Base-by-base conservation (phyloP, 2,329 filamentous ascomycete species). In the Xylariaceae sp. region DNA sequence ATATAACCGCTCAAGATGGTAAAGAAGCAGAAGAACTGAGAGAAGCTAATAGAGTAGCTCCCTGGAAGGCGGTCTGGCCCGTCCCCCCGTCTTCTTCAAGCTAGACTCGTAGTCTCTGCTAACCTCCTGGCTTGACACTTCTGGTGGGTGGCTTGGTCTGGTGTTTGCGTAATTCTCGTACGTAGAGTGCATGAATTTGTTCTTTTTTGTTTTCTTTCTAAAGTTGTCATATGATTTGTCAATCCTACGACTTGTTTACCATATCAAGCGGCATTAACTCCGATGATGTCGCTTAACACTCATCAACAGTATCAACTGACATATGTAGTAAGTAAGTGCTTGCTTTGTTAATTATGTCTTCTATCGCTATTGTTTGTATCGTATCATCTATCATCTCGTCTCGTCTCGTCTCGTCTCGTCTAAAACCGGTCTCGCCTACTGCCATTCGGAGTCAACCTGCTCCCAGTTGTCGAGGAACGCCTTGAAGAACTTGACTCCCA, bases 391-490 rank as follows among this genome's bases (percentile, higher is more conserved):
- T 41, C 17, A 2, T 17, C 17, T 17, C 17, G 17, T 17, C 17
- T 17, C 37, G 9, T 10, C 37, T 41, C 9, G 17, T 18, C 17
- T 18, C 37, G 9, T 10, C 37, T 41, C 9, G 13, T 13, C 37
- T 41, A 41, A 8, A 10, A 41, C 9, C 13, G 11, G 6, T 45
- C 41, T 45, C 5, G 17, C 50, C 66, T 61, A 71, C 49, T 67
- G 64, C 81, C 94, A 96, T 76, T 96, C 90, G 51, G 76, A 80
- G 74, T 97, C 92, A 48, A 97, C 87, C 69, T 82, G 80, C 78
- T 96, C 91, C 79, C 88, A 97, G 63, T 87, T 78, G 68, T 96
- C 90, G 66, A 96, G 82, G 74, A 96, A 96, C 1, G 88, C 92
- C 79, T 90, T 89, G 77, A 96, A 97, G 65, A 92, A 84, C 75